Evolutionary conservation across 2,329 filamentous ascomycete genomes (phyloP), one percentile per base, ranked within the genome.

Genomic region (Catunica adiposa): DNA sequence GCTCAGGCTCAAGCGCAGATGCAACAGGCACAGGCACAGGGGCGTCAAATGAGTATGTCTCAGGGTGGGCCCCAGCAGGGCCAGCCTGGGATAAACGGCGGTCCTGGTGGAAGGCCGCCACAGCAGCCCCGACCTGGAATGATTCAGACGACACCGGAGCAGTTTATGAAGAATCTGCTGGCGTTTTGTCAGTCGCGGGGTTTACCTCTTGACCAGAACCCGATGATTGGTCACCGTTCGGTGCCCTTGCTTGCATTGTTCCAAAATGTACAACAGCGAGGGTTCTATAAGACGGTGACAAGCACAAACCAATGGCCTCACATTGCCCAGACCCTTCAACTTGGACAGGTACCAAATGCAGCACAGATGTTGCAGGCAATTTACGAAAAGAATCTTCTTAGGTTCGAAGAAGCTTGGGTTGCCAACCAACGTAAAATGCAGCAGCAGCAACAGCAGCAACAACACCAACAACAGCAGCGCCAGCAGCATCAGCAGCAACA

Each of bases 221-320:
- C 89, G 0, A 70, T 79, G 22, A 77, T 94, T 23, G 82, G 79
- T 54, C 85, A 88, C 54, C 81, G 86, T 9, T 78, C 77, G 0
- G 73, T 97, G 38, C 83, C 84, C 62, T 69, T 96, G 11, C 78
- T 87, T 64, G 77, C 82, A 59, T 73, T 97, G 2, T 97, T 94
- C 66, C 79, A 83, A 59, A 73, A 79, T 0, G 86, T 95, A 1
- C 67, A 70, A 48, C 77, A 83, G 61, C 89, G 85, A 62, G 86
- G 86, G 23, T 89, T 89, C 3, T 92, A 84, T 56, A 85, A 84
- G 62, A 79, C 76, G 59, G 80, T 94, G 2, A 83, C 80, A 0
- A 75, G 77, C 23, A 73, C 73, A 23, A 86, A 87, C 60, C 74
- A 76, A 57, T 97, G 92, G 92, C 72, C 74, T 1, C 76, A 80